Base-by-base conservation (phyloP, 768 basidiomycete species). In the Russula foetens region DNA sequence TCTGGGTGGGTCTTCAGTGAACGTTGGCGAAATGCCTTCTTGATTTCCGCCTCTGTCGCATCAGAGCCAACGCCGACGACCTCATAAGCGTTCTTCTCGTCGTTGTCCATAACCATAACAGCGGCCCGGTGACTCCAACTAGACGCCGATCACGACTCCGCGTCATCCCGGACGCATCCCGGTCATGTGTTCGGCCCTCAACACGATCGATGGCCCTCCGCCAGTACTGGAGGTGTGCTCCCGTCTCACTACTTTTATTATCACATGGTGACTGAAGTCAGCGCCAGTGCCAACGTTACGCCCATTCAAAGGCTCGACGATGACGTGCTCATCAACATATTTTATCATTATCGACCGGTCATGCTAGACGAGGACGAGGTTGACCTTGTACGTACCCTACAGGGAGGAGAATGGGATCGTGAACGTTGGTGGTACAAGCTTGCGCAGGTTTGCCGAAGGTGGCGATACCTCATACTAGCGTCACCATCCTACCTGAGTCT, bases 1-100 rank as follows among this genome's bases (percentile, higher is more conserved):
- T 92, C 91, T 29, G 91, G 91, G 73, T 93, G 91, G 38, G 92
- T 88, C 75, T 90, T 92, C 67, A 90, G 78, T 1, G 91, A 92
- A 29, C 82, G 77, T 60, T 88, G 79, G 43, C 90, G 80, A 66
- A 92, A 93, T 0, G 90, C 89, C 3, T 84, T 88, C 59, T 82
- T 79, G 55, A 93, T 88, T 64, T 91, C 90, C 53, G 82, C 80
- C 60, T 92, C 89, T 31, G 86, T 86, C 19, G 85, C 79, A 63
- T 90, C 88, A 43, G 76, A 67, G 7, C 76, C 75, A 31, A 92
- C 65, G 3, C 76, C 80, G 1, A 92, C 75, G 0, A 91, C 75
- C 54, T 90, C 86, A 69, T 92, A 93, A 0, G 91, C 83, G 67
- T 86, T 84, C 28, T 76, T 71, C 58, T 88, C 86, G 35, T 84